These are phyloP conservation scores for Macrocybe gigantea DNA, from an alignment of 768 basidiomycete genomes.

Conservation along the genomic window DNA sequence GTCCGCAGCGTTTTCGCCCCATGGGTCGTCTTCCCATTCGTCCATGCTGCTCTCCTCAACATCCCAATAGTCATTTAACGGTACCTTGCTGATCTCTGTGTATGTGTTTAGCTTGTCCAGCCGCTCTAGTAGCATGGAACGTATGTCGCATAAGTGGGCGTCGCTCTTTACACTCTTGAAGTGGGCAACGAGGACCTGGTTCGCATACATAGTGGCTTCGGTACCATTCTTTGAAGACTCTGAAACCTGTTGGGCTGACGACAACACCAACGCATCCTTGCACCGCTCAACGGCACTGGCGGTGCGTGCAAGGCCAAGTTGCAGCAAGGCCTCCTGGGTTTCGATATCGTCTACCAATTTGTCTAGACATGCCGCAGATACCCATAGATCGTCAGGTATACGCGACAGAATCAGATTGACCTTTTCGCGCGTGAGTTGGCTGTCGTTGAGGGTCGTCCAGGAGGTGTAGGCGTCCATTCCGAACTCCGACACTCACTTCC, in stretches of 20 bases:
- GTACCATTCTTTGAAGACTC: neutral
- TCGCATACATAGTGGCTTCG: constrained; percentile 4
- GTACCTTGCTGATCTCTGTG: constrained; percentile 47
- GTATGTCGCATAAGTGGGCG: constrained; percentile 59
- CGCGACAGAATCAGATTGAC: constrained; percentile 42
- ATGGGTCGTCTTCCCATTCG: constrained; percentile 78
- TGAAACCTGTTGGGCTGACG: constrained; percentile 3
- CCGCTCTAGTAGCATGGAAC: constrained; percentile 61
- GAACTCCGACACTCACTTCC: constrained; percentile 7
- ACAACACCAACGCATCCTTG: constrained; percentile 26
- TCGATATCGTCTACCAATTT: constrained; percentile 51
- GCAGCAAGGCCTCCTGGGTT: constrained; percentile 53
- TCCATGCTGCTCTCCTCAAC: constrained; percentile 47
- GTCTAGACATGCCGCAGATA: constrained; percentile 67
- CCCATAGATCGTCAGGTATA: constrained; percentile 70
- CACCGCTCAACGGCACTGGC: constrained; percentile 39
- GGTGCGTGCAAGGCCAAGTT: constrained; percentile 61
- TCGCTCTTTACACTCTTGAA: constrained; percentile 55
- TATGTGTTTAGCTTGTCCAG: constrained; percentile 72
- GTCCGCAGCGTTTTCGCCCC: constrained; percentile 29
- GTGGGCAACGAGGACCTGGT: constrained; percentile 37
- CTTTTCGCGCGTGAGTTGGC: constrained; percentile 46
- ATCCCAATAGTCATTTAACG: constrained; percentile 23
- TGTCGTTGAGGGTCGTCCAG: constrained; percentile 56
- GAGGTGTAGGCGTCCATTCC: constrained; percentile 37